phyloP scores from a whole-genome alignment of 2,329 filamentous ascomycete genomes.

The Paecilomyces fulvus region DNA sequence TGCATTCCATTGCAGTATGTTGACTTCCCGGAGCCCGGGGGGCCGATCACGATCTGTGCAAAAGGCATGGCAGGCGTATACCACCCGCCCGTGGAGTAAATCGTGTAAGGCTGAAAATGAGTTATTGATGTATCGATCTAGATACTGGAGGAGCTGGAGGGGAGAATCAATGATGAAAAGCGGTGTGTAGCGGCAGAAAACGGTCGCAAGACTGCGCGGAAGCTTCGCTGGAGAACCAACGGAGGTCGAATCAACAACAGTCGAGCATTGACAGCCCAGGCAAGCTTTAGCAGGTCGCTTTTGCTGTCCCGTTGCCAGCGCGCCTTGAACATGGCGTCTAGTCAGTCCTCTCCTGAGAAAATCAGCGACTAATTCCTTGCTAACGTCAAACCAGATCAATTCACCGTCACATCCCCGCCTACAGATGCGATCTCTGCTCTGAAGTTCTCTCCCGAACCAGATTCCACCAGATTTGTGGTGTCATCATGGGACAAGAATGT shows the following conservation, averaged over 20 bases:
- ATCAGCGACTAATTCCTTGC: neutral
- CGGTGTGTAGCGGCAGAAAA: conserved; percentile 27
- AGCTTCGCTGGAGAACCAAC: conserved; percentile 12
- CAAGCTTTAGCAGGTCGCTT: neutral
- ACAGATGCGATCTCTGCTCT: conserved; percentile 80
- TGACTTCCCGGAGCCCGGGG: conserved; percentile 89
- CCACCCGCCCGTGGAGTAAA: neutral
- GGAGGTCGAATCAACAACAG: conserved; percentile 12
- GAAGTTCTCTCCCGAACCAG: conserved; percentile 70
- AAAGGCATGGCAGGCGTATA: conserved; percentile 41
- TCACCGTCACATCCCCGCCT: conserved; percentile 73
- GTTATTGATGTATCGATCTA: neutral
- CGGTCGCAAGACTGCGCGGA: conserved; percentile 9
- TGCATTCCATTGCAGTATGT: conserved; percentile 99
- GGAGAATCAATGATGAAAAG: conserved; percentile 18
- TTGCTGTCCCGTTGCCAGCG: neutral
- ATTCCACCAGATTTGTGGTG: conserved; percentile 71
- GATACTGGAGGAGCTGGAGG: conserved; percentile 6
- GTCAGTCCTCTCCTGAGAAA: conserved; percentile 19
- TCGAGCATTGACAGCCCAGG: conserved; percentile 8
- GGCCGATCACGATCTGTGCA: conserved; percentile 82
- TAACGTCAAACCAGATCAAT: conserved; percentile 49
- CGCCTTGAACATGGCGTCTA: conserved; percentile 31
- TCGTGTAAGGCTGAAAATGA: neutral
- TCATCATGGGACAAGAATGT: conserved; percentile 91